Evolutionary conservation across 2,329 filamentous ascomycete species (phyloP).

Genomic region (Curvularia verruculosa): DNA sequence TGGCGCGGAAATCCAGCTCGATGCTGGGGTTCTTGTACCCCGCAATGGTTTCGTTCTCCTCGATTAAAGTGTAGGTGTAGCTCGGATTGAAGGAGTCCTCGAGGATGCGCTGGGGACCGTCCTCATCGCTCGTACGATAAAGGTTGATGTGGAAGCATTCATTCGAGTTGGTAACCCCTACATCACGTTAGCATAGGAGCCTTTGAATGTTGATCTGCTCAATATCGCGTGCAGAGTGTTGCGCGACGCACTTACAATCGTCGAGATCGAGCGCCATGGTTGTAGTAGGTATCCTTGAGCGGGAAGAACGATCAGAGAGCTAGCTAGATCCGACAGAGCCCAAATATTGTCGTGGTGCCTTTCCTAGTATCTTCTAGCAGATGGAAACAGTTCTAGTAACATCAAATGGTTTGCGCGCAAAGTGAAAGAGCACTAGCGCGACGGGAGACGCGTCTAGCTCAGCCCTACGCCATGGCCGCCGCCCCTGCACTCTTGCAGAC

Average conservation of each 20-base stretch:
- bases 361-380: background rate
- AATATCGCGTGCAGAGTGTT: background rate
- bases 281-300: background rate
- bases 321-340: background rate
- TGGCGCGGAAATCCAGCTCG: slow-evolving; percentile 69
- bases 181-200: background rate
- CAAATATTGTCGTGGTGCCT: background rate
- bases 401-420: slow-evolving; percentile 10
- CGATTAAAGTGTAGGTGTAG: slow-evolving; percentile 92
- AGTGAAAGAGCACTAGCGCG: slow-evolving; percentile 29
- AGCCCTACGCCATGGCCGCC: slow-evolving; percentile 29
- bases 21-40: slow-evolving; percentile 85
- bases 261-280: slow-evolving; percentile 36
- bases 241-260: slow-evolving; percentile 38
- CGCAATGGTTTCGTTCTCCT: slow-evolving; percentile 89
- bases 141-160: slow-evolving; percentile 49
- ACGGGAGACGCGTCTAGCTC: slow-evolving; percentile 29
- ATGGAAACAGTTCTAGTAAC: slow-evolving; percentile 1
- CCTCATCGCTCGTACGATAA: slow-evolving; percentile 33
- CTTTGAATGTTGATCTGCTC: background rate
- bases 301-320: background rate
- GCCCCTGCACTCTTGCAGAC: slow-evolving; percentile 19
- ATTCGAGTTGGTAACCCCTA: slow-evolving; percentile 46
- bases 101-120: slow-evolving; percentile 50
- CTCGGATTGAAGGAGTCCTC: slow-evolving; percentile 76